Percentiles rank a stretch among this genome's conserved stretches.
phyloP scores from a whole-genome alignment of 225 moss, liverwort and hornwort species.

The Sphagnum tenellum region DNA sequence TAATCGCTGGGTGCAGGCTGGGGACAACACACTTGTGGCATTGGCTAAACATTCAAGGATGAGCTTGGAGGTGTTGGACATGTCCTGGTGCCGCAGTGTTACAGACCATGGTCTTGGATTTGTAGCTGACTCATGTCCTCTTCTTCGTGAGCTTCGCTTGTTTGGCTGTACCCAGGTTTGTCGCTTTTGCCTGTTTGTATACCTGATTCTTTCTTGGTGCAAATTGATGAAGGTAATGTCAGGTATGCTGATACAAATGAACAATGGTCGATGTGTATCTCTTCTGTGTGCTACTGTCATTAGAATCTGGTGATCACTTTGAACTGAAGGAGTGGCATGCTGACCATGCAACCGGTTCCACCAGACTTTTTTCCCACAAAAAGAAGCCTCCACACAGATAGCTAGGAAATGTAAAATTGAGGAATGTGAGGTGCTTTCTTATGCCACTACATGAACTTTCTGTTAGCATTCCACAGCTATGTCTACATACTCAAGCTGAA shows the following conservation, averaged over 20 bases:
- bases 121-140: slow-evolving; percentile 28
- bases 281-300: too few species aligned
- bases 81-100: slow-evolving; percentile 43
- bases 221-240: not conserved
- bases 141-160: slow-evolving; percentile 25
- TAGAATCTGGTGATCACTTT: too few species aligned
- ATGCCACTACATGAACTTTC: too few species aligned
- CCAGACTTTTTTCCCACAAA: too few species aligned
- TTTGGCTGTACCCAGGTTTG: slow-evolving; percentile 55
- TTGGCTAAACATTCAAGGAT: slow-evolving; percentile 19
- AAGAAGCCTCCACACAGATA: too few species aligned
- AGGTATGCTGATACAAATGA: not conserved
- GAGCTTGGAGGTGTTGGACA: slow-evolving; percentile 30
- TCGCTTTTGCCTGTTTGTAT: not conserved
- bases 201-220: too few species aligned
- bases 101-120: slow-evolving; percentile 40
- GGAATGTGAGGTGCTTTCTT: too few species aligned
- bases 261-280: not conserved
- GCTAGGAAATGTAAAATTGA: too few species aligned
- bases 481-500: too few species aligned
- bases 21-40: slow-evolving; percentile 31
- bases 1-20: slow-evolving; percentile 11
- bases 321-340: too few species aligned
- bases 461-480: too few species aligned
- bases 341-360: too few species aligned